A percentile compares a stretch with the other conserved stretches of the same genome.
These are phyloP conservation scores for Neurospora sp. DNA, from an alignment of 495 filamentous ascomycete genomes.

Conservation along the genomic window DNA sequence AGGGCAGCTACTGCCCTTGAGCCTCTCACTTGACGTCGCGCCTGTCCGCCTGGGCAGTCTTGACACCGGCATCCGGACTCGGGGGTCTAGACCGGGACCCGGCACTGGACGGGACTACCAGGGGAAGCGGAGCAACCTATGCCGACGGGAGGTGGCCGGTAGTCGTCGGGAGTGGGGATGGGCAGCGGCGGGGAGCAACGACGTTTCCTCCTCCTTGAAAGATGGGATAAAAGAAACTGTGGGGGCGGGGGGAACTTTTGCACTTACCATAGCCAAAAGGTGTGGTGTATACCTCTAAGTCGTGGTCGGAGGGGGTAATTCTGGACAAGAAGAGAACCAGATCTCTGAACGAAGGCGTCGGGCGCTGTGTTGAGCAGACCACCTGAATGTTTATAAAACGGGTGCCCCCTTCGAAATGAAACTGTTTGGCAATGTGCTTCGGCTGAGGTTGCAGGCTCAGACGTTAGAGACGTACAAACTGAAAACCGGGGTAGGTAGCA, in stretches of 20 bases:
- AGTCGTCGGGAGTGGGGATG: not conserved
- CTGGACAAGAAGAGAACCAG: not conserved
- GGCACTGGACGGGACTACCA: not conserved
- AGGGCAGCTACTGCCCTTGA: not conserved
- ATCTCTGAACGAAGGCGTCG: not conserved
- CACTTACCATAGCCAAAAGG: not conserved
- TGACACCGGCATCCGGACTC: not conserved
- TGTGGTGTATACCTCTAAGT: not conserved
- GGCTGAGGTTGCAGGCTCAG: not conserved
- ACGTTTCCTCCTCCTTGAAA: not conserved
- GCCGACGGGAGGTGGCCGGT: not conserved
- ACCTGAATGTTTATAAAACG: not conserved
- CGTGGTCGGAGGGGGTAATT: not conserved
- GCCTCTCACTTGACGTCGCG: not conserved
- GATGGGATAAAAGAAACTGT: not conserved
- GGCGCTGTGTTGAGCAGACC: not conserved
- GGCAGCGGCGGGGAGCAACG: not conserved
- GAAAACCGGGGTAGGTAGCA: not conserved
- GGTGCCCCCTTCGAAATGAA: not conserved
- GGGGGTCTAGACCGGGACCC: not conserved
- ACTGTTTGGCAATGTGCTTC: not conserved
- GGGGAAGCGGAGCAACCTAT: not conserved
- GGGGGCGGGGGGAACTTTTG: not conserved
- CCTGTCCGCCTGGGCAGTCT: not conserved
- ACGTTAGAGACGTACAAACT: not conserved